These are phyloP conservation scores for Nakazawaea siamensis DNA, from an alignment of 805 yeast species.

Conservation along the genomic window DNA sequence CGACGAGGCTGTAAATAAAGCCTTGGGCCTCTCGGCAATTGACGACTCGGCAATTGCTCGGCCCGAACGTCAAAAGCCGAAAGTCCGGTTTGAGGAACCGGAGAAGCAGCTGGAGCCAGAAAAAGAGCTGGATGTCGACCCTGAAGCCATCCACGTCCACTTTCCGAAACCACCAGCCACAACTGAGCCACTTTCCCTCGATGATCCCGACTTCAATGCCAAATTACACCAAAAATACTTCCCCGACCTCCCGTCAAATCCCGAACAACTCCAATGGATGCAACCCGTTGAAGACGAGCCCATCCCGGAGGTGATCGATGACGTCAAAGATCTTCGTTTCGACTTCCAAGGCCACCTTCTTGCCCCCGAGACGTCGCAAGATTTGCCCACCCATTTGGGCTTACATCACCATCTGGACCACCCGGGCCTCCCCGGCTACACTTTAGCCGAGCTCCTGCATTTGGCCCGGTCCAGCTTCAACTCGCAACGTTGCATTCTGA, in stretches of 20 bases:
- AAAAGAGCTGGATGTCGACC: constrained; percentile 1
- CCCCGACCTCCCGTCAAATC: constrained; percentile 83
- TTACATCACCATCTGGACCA: constrained; percentile 88
- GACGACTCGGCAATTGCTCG: background rate
- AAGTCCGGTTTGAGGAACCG: background rate
- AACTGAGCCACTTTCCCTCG: constrained; percentile 38
- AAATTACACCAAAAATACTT: constrained; percentile 78
- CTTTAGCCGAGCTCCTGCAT: constrained; percentile 74
- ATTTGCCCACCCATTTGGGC: constrained; percentile 52
- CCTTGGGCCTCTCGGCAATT: constrained; percentile 15
- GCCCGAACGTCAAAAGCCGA: background rate
- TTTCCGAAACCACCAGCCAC: constrained; percentile 44
- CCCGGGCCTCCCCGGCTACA: constrained; percentile 90
- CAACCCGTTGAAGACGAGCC: constrained; percentile 45
- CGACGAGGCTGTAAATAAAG: constrained; percentile 21
- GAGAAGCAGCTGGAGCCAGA: background rate
- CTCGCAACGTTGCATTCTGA: constrained; percentile 81
- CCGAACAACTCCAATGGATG: constrained; percentile 89
- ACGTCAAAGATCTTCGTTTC: constrained; percentile 69
- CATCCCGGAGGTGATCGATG: constrained; percentile 26
- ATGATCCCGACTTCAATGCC: constrained; percentile 73
- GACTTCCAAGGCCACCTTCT: constrained; percentile 81
- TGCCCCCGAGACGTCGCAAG: constrained; percentile 28
- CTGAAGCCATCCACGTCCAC: constrained; percentile 39
- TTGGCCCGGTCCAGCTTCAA: constrained; percentile 71